Evolutionary conservation across 306 rosid genomes (phyloP).

Genomic region (Cicer arietinum): DNA sequence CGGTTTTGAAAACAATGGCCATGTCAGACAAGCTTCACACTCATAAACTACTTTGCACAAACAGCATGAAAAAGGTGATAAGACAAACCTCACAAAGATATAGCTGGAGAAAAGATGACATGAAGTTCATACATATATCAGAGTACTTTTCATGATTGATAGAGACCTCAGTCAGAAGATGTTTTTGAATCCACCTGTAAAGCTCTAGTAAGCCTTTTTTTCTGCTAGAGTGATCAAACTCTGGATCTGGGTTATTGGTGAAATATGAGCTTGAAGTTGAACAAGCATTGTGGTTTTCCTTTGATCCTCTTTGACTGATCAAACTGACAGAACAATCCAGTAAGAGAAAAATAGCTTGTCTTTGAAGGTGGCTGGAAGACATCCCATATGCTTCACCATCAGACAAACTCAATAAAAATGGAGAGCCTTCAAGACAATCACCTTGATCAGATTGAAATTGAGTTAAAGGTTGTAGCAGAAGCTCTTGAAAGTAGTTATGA

Average conservation of each 20-base stretch:
- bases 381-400: conserved; percentile 54
- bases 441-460: conserved; percentile 50
- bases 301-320: conserved; percentile 50
- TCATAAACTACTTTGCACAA: conserved; percentile 33
- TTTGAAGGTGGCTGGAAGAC: conserved; percentile 67
- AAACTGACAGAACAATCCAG: conserved; percentile 66
- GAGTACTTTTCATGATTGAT: conserved; percentile 54
- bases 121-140: conserved; percentile 64
- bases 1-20: conserved; percentile 25
- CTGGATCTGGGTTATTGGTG: conserved; percentile 42
- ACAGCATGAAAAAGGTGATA: conserved; percentile 17
- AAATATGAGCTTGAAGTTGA: conserved; percentile 51
- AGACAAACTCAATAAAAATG: conserved; percentile 64
- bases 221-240: conserved; percentile 51
- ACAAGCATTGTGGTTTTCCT: conserved; percentile 46
- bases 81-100: conserved; percentile 76
- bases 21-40: conserved; percentile 18
- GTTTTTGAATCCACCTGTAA: conserved; percentile 72
- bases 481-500: conserved; percentile 61
- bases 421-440: conserved; percentile 81
- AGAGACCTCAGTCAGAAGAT: conserved; percentile 60
- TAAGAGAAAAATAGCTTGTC: conserved; percentile 76
- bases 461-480: conserved; percentile 56
- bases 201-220: conserved; percentile 69
- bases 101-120: conserved; percentile 77